Percentiles rank a stretch among this genome's conserved stretches.
Conservation (phyloP, 129 eudicot species). For the Calendula officinalis region DNA sequence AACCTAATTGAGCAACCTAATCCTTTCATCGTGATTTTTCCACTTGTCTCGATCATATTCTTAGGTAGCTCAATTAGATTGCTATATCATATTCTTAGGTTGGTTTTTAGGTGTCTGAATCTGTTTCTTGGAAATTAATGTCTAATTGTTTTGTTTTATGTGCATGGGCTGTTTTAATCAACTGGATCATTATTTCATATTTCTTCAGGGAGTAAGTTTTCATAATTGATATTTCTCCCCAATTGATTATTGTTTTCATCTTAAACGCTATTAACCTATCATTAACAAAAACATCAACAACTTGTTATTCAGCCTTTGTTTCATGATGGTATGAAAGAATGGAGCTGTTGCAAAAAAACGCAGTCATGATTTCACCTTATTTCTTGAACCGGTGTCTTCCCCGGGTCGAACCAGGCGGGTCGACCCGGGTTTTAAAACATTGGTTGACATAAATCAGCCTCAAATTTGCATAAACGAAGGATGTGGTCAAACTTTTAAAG, state of each 20-base stretch:
- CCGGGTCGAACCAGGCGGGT: too few species aligned
- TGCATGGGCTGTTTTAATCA: constrained; percentile 32
- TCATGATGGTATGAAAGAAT: constrained; percentile 98
- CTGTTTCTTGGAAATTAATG: neutral
- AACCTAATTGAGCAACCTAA: too few species aligned
- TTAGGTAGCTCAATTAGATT: too few species aligned
- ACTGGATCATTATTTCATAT: constrained; percentile 15
- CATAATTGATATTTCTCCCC: neutral
- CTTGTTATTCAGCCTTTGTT: constrained; percentile 68
- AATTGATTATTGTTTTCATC: neutral
- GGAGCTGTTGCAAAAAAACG: constrained; percentile 99
- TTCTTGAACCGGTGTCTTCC: too few species aligned
- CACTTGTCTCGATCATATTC: too few species aligned
- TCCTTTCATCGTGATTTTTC: too few species aligned
- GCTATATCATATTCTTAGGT: neutral
- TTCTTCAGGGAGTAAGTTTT: constrained; percentile 74
- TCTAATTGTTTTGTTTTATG: constrained; percentile 40
- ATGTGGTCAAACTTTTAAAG: constrained; percentile 89
- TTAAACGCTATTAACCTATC: neutral
- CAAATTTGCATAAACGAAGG: constrained; percentile 89
- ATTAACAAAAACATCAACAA: constrained; percentile 10
- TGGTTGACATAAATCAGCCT: constrained; percentile 77
- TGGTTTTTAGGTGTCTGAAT: too few species aligned
- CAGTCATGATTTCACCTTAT: constrained; percentile 94
- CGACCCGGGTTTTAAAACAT: too few species aligned